phyloP scores from a whole-genome alignment of 2,329 filamentous ascomycete species.

The Albophoma yamanashiensis region DNA sequence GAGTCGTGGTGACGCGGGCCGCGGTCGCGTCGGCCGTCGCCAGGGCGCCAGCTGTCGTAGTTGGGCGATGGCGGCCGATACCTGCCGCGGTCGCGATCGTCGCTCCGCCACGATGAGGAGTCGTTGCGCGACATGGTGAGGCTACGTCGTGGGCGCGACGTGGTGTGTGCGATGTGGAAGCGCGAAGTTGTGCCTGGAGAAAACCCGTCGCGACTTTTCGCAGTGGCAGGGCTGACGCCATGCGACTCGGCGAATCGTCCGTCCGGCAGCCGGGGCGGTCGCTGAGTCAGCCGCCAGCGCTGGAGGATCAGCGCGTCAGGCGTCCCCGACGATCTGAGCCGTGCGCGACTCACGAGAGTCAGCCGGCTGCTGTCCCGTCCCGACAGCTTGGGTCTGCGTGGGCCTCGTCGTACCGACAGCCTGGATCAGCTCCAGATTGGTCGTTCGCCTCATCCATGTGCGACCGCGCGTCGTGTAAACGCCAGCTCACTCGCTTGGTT shows the following conservation, averaged over 20 bases:
- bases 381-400: background rate
- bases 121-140: constrained; percentile 4
- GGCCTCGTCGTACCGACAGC: background rate
- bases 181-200: background rate
- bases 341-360: background rate
- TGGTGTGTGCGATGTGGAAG: background rate
- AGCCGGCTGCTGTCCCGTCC: background rate
- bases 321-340: background rate
- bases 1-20: constrained; percentile 4
- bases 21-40: constrained; percentile 13
- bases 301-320: background rate
- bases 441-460: background rate
- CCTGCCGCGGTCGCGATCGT: background rate
- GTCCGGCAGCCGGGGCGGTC: background rate
- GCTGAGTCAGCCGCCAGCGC: background rate
- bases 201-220: background rate
- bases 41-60: constrained; percentile 18
- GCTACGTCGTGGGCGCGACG: background rate
- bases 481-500: background rate
- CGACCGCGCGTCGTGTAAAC: background rate
- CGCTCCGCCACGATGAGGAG: background rate
- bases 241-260: background rate
- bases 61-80: constrained; percentile 4
- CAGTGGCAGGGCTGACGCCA: background rate
- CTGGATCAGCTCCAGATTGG: background rate